Base-by-base conservation (phyloP, 768 basidiomycete genomes). In the Sarcodon sp. region DNA sequence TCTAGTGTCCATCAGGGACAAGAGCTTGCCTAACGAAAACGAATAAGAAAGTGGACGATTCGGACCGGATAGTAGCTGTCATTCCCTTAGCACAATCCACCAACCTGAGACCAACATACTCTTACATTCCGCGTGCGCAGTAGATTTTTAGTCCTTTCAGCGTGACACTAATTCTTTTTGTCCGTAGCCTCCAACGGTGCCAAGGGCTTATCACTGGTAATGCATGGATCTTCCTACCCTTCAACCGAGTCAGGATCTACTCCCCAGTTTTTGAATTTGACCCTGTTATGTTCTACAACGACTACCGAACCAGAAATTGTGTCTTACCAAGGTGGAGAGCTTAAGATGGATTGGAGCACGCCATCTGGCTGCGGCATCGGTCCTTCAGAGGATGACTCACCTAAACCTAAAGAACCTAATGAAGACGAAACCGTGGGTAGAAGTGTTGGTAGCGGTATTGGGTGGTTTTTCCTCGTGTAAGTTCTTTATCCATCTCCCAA, bases 401-500 rank as follows among this genome's bases (percentile, higher is more conserved):
- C 58, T 10, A 35, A 50, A 16, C 59, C 68, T 3, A 61, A 64
- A 37, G 64, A 71, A 53, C 65, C 56, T 44, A 51, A 50, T 2
- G 54, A 53, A 34, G 21, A 49, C 5, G 48, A 47, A 54, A 44
- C 52, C 0, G 72, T 76, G 21, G 83, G 81, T 4, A 87, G 80
- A 61, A 85, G 83, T 18, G 66, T 93, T n/a, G 83, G 81, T 3
- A 87, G 80, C 61, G 86, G 83, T 18, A 66, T 93, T n/a, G 83
- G 87, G 3, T 90, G 85, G 75, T 91, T 92, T 69, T 86, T 92
- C 70, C 68, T 89, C 32, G 68, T 89, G 87, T 86, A 62, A 62
- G 86, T 62, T 10, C 33, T 45, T 1, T 6, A 12, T 39, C 38
- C 21, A 16, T 11, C 12, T 12, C 13, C 35, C 33, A 7, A 34